Conservation (phyloP, 208 protist species). For the Naegleria fowleri region DNA sequence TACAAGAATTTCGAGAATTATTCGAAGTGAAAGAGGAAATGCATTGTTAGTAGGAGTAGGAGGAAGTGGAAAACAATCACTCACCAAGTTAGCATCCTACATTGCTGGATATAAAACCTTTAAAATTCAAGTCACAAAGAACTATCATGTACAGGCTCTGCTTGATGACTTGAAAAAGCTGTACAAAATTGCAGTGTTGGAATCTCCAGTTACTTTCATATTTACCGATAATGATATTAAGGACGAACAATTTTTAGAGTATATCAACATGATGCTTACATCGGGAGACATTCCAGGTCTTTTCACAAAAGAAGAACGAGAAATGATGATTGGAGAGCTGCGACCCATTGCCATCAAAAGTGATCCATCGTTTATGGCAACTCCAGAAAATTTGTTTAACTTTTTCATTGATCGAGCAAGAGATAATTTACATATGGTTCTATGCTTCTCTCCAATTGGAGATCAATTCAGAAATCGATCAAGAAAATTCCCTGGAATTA, state of each 20-base stretch:
- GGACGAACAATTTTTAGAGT: constrained; percentile 72
- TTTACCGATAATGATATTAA: constrained; percentile 74
- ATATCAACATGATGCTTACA: constrained; percentile 71
- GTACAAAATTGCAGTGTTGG: constrained; percentile 76
- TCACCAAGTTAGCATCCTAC: constrained; percentile 63
- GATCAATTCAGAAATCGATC: constrained; percentile 55
- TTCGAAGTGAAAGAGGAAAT: constrained; percentile 56
- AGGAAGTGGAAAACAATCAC: constrained; percentile 63
- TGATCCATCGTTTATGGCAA: constrained; percentile 48
- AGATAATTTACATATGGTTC: constrained; percentile 67
- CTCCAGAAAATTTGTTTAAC: constrained; percentile 60
- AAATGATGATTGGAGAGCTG: constrained; percentile 45
- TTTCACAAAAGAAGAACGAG: constrained; percentile 69
- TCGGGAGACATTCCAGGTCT: constrained; percentile 66
- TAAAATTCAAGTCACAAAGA: constrained; percentile 57
- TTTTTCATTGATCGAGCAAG: constrained; percentile 66
- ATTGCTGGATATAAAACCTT: constrained; percentile 59
- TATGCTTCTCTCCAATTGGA: constrained; percentile 73
- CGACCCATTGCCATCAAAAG: constrained; percentile 42
- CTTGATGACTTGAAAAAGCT: constrained; percentile 80
- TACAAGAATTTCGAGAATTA: constrained; percentile 58
- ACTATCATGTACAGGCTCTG: constrained; percentile 65
- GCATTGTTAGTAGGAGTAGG: constrained; percentile 70
- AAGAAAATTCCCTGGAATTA: constrained; percentile 67
- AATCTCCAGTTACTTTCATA: constrained; percentile 62